Base-by-base conservation (phyloP, 164 flowering plant species). In the Macadamia tetraphylla region DNA sequence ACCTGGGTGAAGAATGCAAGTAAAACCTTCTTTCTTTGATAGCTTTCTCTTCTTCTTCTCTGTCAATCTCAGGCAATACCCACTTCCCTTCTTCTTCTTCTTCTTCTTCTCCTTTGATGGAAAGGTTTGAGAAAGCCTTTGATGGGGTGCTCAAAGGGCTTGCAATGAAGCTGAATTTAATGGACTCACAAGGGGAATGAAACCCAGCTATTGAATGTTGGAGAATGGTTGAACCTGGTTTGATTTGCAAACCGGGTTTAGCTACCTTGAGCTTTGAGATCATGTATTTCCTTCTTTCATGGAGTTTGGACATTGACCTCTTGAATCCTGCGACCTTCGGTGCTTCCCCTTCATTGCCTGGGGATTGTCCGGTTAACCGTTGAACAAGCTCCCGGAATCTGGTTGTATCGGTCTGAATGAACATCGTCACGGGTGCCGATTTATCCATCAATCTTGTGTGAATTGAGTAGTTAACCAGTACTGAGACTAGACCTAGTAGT, bases 321-420 rank as follows among this genome's bases (percentile, higher is more conserved):
- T 79, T 82, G 6, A 60, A 10, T 0, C 82, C 74, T 10, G 67
- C 69, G 59, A 72, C 65, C 40, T 61, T 57, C 9, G 17, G 18
- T 7, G n/a, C 61, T 52, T 64, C 57, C 44, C 12, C 66, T 65
- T 72, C 80, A 40, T 65, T 62, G 40, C 40, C 40, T 35, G 78
- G 80, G 6, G 88, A 63, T 35, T 83, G 78, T 31, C 97, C 88
- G 29, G 97, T 90, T 58, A 90, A 64, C 9, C 86, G 85, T 63
- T 88, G 97, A 58, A 90, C 97, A 0, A 90, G 78, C 23, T 87
- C 90, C 13, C 88, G 77, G 68, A 90, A 88, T 35, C 73, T 79
- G 31, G 58, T 72, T 12, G 84, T 70, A 76, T 90, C 92, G 0
- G 86, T 86, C 17, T 83, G 87, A 23, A 90, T 86, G 48, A 81